Evolutionary conservation across 2,329 filamentous ascomycete genomes (phyloP).

Genomic region (Huntiella bhutanensis): DNA sequence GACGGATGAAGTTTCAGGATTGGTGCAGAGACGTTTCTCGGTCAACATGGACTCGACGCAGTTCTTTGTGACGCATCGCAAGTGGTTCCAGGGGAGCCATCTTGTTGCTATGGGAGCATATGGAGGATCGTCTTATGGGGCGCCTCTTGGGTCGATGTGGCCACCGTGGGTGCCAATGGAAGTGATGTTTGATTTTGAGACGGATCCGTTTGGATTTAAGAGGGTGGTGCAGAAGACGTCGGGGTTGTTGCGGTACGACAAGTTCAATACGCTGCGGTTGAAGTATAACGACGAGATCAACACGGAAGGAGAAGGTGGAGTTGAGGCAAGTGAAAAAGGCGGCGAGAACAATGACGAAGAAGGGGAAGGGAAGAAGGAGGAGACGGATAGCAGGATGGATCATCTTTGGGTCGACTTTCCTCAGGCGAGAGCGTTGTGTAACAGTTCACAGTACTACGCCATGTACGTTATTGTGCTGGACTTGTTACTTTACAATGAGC

Average conservation of each 20-base stretch:
- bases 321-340: constrained; percentile 59
- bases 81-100: constrained; percentile 58
- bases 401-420: constrained; percentile 96
- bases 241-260: constrained; percentile 84
- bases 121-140: constrained; percentile 81
- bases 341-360: constrained; percentile 15
- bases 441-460: constrained; percentile 92
- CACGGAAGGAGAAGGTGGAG: constrained; percentile 34
- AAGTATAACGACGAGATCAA: constrained; percentile 94
- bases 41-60: constrained; percentile 95
- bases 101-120: constrained; percentile 62
- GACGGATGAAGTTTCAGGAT: constrained; percentile 78
- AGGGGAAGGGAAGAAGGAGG: constrained; percentile 26
- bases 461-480: constrained; percentile 97
- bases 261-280: constrained; percentile 89
- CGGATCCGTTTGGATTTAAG: constrained; percentile 93
- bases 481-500: constrained; percentile 87
- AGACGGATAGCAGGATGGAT: constrained; percentile 66
- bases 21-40: constrained; percentile 85
- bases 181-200: constrained; percentile 91
- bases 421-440: constrained; percentile 81
- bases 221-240: constrained; percentile 94
- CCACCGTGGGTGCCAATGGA: constrained; percentile 97
- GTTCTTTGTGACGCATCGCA: constrained; percentile 91
- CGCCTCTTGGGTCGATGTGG: constrained; percentile 70